phyloP scores from a whole-genome alignment of 1,284 basidiomycete genomes.

The Rhizoctonia solani region DNA sequence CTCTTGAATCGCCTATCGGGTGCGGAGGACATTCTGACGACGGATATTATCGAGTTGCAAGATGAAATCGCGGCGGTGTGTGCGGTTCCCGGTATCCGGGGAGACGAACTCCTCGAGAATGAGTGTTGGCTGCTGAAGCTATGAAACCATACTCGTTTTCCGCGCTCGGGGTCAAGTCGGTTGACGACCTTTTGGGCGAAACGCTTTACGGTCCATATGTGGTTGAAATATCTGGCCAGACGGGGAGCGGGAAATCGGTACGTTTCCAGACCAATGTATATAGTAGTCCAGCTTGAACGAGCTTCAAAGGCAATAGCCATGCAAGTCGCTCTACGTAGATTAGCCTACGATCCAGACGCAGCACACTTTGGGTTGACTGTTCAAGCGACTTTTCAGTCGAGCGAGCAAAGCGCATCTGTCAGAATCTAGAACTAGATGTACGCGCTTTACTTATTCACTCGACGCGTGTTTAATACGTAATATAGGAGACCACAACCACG shows the following conservation, averaged over 20 bases:
- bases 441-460: constrained; percentile 3
- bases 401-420: constrained; percentile 51
- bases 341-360: constrained; percentile 48
- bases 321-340: constrained; percentile 59
- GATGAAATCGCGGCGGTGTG: constrained; percentile 52
- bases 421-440: constrained; percentile 48
- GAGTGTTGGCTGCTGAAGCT: constrained; percentile 42
- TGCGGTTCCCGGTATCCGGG: constrained; percentile 52
- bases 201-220: constrained; percentile 52
- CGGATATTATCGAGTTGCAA: constrained; percentile 52
- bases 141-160: constrained; percentile 35
- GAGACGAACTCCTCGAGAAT: constrained; percentile 48
- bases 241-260: constrained; percentile 67
- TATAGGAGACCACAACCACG: not conserved
- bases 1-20: constrained; percentile 53
- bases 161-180: constrained; percentile 50
- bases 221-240: constrained; percentile 67
- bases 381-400: constrained; percentile 65
- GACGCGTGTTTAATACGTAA: constrained; percentile 41
- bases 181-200: constrained; percentile 58
- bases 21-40: constrained; percentile 43
- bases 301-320: constrained; percentile 57
- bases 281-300: not conserved
- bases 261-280: constrained; percentile 39
- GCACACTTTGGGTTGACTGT: constrained; percentile 70